These are phyloP conservation scores for Pythium aphanidermatum DNA, from an alignment of 352 stramenopile genomes.

Conservation along the genomic window DNA sequence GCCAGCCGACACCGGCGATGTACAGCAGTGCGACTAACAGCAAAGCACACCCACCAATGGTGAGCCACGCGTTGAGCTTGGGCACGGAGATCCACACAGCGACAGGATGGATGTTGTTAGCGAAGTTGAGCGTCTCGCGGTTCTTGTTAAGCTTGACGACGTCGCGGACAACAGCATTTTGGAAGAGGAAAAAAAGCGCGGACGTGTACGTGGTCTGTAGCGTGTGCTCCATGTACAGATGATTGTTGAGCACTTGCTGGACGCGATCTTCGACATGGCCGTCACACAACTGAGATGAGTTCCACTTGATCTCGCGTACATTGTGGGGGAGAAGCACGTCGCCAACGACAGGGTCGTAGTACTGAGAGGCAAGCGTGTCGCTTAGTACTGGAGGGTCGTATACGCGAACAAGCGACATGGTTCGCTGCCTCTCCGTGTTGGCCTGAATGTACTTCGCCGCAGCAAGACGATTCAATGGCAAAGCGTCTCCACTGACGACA, in stretches of 20 bases:
- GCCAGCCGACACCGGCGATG: too few relatives aligned
- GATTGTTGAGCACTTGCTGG: slow-evolving; percentile 3
- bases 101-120: slow-evolving; percentile 1
- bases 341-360: background rate
- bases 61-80: slow-evolving; percentile 7
- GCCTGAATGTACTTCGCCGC: too few relatives aligned
- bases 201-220: slow-evolving; percentile 9
- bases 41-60: slow-evolving; percentile 2
- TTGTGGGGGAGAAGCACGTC: slow-evolving; percentile 10
- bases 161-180: slow-evolving; percentile 5
- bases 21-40: background rate
- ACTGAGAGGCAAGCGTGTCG: too few relatives aligned
- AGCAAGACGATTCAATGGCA: too few relatives aligned
- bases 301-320: slow-evolving; percentile 1
- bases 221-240: slow-evolving; percentile 11
- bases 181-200: slow-evolving; percentile 9
- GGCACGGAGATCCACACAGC: slow-evolving; percentile 7
- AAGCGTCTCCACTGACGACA: too few relatives aligned
- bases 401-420: too few relatives aligned
- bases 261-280: slow-evolving; percentile 6
- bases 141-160: background rate
- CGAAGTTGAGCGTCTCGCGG: background rate
- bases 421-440: too few relatives aligned
- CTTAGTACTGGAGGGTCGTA: too few relatives aligned
- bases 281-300: background rate